A percentile compares a stretch with the other conserved stretches of the same genome.
Evolutionary conservation across 2,329 filamentous ascomycete species (phyloP).

Genomic region (Xylaria sp.): DNA sequence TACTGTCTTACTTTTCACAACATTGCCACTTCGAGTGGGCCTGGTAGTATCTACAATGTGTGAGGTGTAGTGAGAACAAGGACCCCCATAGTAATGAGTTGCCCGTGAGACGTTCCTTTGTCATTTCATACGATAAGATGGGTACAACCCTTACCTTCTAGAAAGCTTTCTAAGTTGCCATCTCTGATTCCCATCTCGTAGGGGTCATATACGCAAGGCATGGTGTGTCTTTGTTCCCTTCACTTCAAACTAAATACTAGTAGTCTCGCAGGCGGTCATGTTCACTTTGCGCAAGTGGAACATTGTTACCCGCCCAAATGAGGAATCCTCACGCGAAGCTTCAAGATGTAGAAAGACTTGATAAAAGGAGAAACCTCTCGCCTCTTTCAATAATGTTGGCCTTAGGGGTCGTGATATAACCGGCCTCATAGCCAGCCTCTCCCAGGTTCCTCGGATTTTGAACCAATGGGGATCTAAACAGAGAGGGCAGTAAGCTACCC

Average conservation of each 20-base stretch:
- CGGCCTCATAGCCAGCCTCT: background rate
- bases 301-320: slow-evolving; percentile 31
- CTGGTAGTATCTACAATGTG: background rate
- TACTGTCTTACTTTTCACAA: slow-evolving; percentile 16
- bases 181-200: slow-evolving; percentile 2
- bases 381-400: slow-evolving; percentile 28
- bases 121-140: slow-evolving; percentile 32
- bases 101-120: slow-evolving; percentile 31
- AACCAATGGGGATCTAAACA: background rate
- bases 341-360: slow-evolving; percentile 26
- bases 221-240: slow-evolving; percentile 24
- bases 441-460: background rate
- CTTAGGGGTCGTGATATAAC: slow-evolving; percentile 1
- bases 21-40: background rate
- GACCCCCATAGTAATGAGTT: background rate
- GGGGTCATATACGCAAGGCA: slow-evolving; percentile 3
- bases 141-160: slow-evolving; percentile 26
- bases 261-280: slow-evolving; percentile 7
- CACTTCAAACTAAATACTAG: background rate
- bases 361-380: slow-evolving; percentile 1
- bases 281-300: slow-evolving; percentile 4
- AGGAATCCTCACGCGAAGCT: slow-evolving; percentile 14
- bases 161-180: slow-evolving; percentile 31
- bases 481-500: background rate
- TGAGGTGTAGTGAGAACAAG: slow-evolving; percentile 15